Percentiles rank a stretch among this genome's conserved stretches.
Evolutionary conservation across 306 rosid species (phyloP).

Genomic region (Quercus alba): DNA sequence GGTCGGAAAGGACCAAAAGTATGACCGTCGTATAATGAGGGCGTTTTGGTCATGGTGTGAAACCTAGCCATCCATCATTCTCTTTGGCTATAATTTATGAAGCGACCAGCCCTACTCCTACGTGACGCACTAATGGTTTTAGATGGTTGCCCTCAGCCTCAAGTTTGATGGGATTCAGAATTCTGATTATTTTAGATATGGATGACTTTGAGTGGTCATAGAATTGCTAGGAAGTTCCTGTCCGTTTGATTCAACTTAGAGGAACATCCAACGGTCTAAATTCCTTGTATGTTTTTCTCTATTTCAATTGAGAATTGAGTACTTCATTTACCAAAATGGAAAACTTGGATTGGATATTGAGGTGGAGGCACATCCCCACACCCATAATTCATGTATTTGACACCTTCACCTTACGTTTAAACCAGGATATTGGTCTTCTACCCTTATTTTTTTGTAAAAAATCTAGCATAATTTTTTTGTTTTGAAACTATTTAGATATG

Average conservation of each 20-base stretch:
- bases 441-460: too few relatives aligned
- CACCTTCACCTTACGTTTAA: too few relatives aligned
- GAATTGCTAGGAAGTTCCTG: neutral
- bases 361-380: too few relatives aligned
- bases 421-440: too few relatives aligned
- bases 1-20: neutral
- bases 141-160: too few relatives aligned
- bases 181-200: too few relatives aligned
- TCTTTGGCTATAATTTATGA: neutral
- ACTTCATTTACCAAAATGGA: neutral
- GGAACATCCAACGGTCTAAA: neutral
- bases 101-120: neutral
- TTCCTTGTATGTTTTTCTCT: neutral
- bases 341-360: neutral
- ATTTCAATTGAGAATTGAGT: neutral
- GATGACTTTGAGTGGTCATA: neutral
- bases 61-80: neutral
- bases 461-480: accelerated
- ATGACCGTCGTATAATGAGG: neutral
- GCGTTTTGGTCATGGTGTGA: neutral
- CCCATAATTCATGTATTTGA: too few relatives aligned
- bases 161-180: too few relatives aligned
- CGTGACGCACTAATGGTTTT: neutral
- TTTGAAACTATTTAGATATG: too few relatives aligned
- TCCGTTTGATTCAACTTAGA: neutral